A percentile compares a stretch with the other conserved stretches of the same genome.
phyloP scores from a whole-genome alignment of 2,329 filamentous ascomycete genomes.

The Fusarium piperis region DNA sequence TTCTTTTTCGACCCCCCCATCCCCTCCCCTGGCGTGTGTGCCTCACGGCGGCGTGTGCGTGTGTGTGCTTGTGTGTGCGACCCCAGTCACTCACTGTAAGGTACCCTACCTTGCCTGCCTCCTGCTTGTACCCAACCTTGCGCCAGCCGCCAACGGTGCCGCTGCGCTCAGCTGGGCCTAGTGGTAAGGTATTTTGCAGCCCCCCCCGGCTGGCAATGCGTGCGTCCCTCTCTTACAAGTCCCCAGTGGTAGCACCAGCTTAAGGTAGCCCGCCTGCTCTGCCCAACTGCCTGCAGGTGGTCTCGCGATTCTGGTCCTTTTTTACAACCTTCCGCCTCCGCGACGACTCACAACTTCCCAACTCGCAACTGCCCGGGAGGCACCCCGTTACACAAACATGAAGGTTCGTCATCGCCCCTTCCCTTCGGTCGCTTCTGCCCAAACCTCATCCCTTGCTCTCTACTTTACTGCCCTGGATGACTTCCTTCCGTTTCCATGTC shows the following conservation, averaged over 20 bases:
- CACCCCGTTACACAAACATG: constrained; percentile 49
- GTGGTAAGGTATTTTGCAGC: constrained; percentile 8
- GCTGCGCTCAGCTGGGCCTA: constrained; percentile 19
- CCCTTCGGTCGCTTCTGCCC: constrained; percentile 30
- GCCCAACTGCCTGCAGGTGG: constrained; percentile 25
- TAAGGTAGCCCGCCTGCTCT: constrained; percentile 36
- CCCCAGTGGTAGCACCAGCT: constrained; percentile 32
- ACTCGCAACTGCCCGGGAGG: constrained; percentile 43
- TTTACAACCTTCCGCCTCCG: constrained; percentile 31
- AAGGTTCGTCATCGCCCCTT: constrained; percentile 47
- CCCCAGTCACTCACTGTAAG: constrained; percentile 33
- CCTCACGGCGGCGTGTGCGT: background rate
- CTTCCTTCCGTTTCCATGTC: constrained; percentile 1
- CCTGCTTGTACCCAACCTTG: constrained; percentile 1
- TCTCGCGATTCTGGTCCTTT: constrained; percentile 37
- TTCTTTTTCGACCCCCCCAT: background rate
- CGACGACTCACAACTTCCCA: constrained; percentile 35
- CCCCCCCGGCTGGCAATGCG: constrained; percentile 2
- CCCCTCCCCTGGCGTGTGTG: constrained; percentile 18
- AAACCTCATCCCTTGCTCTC: constrained; percentile 7
- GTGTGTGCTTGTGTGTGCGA: constrained; percentile 6
- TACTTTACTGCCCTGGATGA: constrained; percentile 6
- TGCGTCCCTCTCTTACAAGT: constrained; percentile 1
- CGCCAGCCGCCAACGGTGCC: constrained; percentile 31
- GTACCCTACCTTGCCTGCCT: constrained; percentile 14